Evolutionary conservation across 352 stramenopile species (phyloP).

Genomic region (Phytophthora colocasiae): DNA sequence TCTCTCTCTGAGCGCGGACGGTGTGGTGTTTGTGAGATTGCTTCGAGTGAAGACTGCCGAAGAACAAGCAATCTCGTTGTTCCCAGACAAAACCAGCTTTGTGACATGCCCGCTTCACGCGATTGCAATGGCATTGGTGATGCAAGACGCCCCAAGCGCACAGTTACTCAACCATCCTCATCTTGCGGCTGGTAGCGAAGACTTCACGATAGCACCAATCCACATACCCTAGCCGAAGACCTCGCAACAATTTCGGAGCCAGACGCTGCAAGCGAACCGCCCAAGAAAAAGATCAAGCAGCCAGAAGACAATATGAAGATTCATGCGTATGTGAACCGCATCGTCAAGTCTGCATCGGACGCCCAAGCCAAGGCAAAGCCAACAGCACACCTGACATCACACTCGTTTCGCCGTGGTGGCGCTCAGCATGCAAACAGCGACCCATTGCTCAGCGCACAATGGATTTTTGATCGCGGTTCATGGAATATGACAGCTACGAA

Average conservation of each 20-base stretch:
- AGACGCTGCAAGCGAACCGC: too few species aligned
- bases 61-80: not conserved
- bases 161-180: not conserved
- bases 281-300: too few species aligned
- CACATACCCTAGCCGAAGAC: too few species aligned
- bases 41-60: slow-evolving; percentile 4
- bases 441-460: not conserved
- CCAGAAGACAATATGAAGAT: too few species aligned
- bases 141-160: not conserved
- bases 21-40: slow-evolving; percentile 13
- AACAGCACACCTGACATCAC: not conserved
- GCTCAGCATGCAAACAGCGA: slow-evolving; percentile 6
- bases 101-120: slow-evolving; percentile 1
- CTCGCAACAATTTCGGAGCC: too few species aligned
- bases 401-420: slow-evolving; percentile 1
- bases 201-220: too few species aligned
- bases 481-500: slow-evolving; percentile 11
- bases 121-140: slow-evolving; percentile 8
- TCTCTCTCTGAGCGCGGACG: not conserved
- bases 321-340: too few species aligned
- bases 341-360: slow-evolving; percentile 10
- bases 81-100: slow-evolving; percentile 1
- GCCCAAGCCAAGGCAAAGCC: not conserved
- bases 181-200: too few species aligned
- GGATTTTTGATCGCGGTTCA: slow-evolving; percentile 9